phyloP scores from a whole-genome alignment of 805 yeast genomes.

The Candida nonsorbophila region DNA sequence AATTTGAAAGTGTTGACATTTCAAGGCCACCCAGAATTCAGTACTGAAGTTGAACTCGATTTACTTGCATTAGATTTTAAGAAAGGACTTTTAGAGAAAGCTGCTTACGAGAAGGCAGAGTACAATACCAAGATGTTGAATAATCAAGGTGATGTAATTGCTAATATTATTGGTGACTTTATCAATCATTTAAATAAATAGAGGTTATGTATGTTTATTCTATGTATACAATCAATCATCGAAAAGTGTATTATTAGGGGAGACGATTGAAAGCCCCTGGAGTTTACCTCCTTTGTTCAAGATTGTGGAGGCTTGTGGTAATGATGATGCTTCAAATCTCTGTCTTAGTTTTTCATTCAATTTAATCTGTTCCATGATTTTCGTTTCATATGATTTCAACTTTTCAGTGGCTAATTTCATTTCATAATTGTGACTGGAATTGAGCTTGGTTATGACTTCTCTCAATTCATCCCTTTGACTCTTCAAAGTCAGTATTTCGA shows the following conservation, averaged over 20 bases:
- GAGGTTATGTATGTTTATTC: not conserved
- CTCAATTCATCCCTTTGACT: constrained; percentile 38
- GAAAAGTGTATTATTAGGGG: constrained; percentile 22
- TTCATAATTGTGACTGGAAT: constrained; percentile 30
- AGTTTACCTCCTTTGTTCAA: constrained; percentile 27
- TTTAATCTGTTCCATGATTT: constrained; percentile 20
- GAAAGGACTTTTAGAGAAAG: constrained; percentile 15
- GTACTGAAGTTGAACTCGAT: constrained; percentile 23
- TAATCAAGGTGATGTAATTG: constrained; percentile 38
- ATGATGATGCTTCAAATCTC: constrained; percentile 10
- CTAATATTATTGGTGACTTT: constrained; percentile 31
- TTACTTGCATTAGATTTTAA: constrained; percentile 16
- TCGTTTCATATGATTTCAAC: constrained; percentile 24
- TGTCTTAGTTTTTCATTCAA: constrained; percentile 31
- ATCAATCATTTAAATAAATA: constrained; percentile 8
- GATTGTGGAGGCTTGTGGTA: constrained; percentile 1
- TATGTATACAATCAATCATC: constrained; percentile 7
- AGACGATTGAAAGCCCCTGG: constrained; percentile 34
- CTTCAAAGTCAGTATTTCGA: constrained; percentile 18
- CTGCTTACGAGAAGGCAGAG: constrained; percentile 20
- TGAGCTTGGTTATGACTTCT: constrained; percentile 33
- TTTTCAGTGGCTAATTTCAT: constrained; percentile 30
- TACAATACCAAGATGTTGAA: constrained; percentile 23
- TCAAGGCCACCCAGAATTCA: constrained; percentile 91
- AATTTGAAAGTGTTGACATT: constrained; percentile 53